phyloP scores from a whole-genome alignment of 2,329 filamentous ascomycete species.

The Cladosporium colombiae region DNA sequence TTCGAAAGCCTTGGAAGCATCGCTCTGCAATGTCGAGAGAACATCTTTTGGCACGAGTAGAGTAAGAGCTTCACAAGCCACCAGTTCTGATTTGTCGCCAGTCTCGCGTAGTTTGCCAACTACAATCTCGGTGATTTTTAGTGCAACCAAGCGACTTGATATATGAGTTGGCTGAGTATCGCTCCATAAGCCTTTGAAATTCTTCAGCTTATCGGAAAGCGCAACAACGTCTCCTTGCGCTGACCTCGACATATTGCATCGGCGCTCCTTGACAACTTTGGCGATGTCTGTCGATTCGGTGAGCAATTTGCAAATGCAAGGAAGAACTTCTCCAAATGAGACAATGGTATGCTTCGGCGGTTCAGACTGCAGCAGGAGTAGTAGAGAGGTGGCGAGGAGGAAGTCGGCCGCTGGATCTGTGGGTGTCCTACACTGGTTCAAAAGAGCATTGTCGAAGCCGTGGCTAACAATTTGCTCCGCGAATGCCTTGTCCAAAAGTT shows the following conservation, averaged over 20 bases:
- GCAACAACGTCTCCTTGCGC: constrained; percentile 58
- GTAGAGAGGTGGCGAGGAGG: constrained; percentile 63
- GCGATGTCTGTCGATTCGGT: constrained; percentile 56
- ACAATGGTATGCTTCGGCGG: constrained; percentile 61
- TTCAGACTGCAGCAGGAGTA: constrained; percentile 63
- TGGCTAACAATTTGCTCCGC: constrained; percentile 72
- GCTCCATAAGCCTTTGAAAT: constrained; percentile 61
- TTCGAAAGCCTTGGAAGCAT: constrained; percentile 44
- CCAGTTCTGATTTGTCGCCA: constrained; percentile 52
- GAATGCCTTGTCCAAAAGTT: constrained; percentile 61
- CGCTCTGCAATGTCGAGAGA: constrained; percentile 18
- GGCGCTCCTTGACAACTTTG: constrained; percentile 63
- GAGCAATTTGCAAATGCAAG: constrained; percentile 58
- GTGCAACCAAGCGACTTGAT: constrained; percentile 63
- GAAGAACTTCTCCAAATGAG: constrained; percentile 45
- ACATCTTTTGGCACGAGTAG: constrained; percentile 25
- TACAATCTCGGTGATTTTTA: constrained; percentile 64
- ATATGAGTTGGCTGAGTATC: constrained; percentile 52
- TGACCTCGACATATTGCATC: constrained; percentile 68
- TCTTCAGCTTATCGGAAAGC: constrained; percentile 48
- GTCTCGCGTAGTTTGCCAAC: constrained; percentile 49
- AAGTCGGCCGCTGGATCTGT: constrained; percentile 56
- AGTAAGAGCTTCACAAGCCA: constrained; percentile 37
- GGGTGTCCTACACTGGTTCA: constrained; percentile 57
- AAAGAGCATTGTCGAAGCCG: constrained; percentile 68